Evolutionary conservation across 164 flowering plant genomes (phyloP), one percentile per base, ranked within the genome.

Genomic region (Pachysandra terminalis): DNA sequence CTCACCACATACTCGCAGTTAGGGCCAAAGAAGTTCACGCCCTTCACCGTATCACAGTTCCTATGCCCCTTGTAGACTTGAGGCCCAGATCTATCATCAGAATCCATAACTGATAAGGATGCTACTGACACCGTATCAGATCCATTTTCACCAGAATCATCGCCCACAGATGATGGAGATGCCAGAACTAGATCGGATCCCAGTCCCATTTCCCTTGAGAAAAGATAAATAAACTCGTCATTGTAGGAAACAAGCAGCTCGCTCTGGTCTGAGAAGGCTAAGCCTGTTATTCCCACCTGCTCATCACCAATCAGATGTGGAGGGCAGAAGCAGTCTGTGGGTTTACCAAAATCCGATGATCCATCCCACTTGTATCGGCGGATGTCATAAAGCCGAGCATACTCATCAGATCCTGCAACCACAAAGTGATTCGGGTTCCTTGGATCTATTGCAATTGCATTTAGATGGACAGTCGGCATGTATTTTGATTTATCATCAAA

Each of bases 201-300:
- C 71, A 86, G 66, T 40, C 98, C 99, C 87, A 89, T 87, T 65
- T 88, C 88, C 70, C 64, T 79, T 0, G 82, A 65, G 65, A 96
- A 96, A 27, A 96, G 91, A 74, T 96, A 96, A 63, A 96, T 96
- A 56, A 45, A 63, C 67, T 96, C 99, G 69, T 85, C 79, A 68
- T 74, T 86, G 78, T 93, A 96, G 9, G 99, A 88, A 19, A 84
- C 89, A 61, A 96, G 95, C 72, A 96, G 89, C 79, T 96, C 99
- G 26, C 97, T 93, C 53, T 88, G 88, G 32, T 93, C 90, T 2
- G 99, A 96, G 78, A 85, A 96, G 65, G 95, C 90, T 79, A 96
- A 74, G 25, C 99, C 98, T 12, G 97, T 90, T 74, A 96, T 93
- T 49, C 88, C 90, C 37, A 84, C 89, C 22, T 58, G 56, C n/a